Conservation (phyloP, 495 filamentous ascomycete species). For the Podospora bellae-mahoneyi region DNA sequence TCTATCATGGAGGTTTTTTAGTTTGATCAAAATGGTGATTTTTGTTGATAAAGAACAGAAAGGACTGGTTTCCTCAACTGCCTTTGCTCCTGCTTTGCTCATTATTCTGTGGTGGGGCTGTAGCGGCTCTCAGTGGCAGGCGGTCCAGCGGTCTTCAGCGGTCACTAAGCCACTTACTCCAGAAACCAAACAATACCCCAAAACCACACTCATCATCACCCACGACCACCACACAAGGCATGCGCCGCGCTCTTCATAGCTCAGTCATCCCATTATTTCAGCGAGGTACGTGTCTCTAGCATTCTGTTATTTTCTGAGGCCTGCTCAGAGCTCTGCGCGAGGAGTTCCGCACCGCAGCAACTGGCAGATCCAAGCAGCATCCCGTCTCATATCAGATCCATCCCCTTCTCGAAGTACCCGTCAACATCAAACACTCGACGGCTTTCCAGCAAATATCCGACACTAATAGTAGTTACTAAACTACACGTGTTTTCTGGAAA, state of each 20-base stretch:
- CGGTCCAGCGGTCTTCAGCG: neutral
- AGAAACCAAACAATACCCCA: constrained; percentile 3
- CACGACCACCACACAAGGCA: neutral
- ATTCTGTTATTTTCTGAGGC: neutral
- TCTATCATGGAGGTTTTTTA: too few species aligned
- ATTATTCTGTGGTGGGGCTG: constrained; percentile 19
- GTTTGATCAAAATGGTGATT: neutral
- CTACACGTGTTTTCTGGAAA: neutral
- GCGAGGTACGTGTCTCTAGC: neutral
- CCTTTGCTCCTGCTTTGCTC: neutral
- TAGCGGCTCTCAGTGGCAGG: constrained; percentile 4
- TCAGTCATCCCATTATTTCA: neutral
- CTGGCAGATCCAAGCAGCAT: neutral
- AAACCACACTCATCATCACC: neutral
- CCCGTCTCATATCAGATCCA: neutral
- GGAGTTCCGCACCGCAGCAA: neutral
- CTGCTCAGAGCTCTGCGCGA: neutral
- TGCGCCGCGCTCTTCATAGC: neutral
- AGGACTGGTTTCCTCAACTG: neutral
- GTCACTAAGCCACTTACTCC: constrained; percentile 13
- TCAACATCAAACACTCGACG: neutral
- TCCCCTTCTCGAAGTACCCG: neutral
- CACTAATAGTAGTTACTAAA: neutral
- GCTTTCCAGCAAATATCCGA: neutral
- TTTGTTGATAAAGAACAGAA: neutral